phyloP scores from a whole-genome alignment of 2,329 filamentous ascomycete genomes.

The Trichoderma arundinaceum region DNA sequence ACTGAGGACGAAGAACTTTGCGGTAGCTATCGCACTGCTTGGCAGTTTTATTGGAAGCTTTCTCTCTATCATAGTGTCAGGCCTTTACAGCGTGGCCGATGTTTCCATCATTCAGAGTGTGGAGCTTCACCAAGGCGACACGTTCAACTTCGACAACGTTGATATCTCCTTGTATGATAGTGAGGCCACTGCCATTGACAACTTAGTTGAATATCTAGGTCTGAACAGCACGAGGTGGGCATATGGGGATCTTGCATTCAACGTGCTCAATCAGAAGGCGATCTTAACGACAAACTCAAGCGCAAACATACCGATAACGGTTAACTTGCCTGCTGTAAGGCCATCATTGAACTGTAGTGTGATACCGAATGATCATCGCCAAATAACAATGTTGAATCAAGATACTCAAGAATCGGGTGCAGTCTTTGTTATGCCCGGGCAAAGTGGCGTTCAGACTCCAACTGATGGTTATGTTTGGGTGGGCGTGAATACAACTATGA shows the following conservation, averaged over 20 bases:
- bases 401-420: background rate
- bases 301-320: background rate
- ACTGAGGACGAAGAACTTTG: constrained; percentile 8
- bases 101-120: background rate
- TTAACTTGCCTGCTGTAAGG: constrained; percentile 10
- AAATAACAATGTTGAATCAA: constrained; percentile 7
- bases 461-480: constrained; percentile 5
- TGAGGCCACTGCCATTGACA: constrained; percentile 22
- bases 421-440: constrained; percentile 6
- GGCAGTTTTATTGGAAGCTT: constrained; percentile 19
- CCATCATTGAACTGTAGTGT: constrained; percentile 15
- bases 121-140: constrained; percentile 4
- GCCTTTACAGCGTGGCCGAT: constrained; percentile 12
- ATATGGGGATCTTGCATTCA: constrained; percentile 10
- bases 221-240: constrained; percentile 23
- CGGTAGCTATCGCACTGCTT: constrained; percentile 13
- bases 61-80: constrained; percentile 20
- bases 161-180: constrained; percentile 2
- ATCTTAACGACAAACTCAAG: constrained; percentile 5
- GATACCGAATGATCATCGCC: constrained; percentile 15
- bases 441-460: background rate
- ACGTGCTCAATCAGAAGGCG: background rate
- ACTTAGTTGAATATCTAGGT: constrained; percentile 15
- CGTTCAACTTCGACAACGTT: constrained; percentile 9
- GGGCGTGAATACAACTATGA: constrained; percentile 16